Conservation (phyloP, 2,329 filamentous ascomycete species). For the Dissoconium aciculare region DNA sequence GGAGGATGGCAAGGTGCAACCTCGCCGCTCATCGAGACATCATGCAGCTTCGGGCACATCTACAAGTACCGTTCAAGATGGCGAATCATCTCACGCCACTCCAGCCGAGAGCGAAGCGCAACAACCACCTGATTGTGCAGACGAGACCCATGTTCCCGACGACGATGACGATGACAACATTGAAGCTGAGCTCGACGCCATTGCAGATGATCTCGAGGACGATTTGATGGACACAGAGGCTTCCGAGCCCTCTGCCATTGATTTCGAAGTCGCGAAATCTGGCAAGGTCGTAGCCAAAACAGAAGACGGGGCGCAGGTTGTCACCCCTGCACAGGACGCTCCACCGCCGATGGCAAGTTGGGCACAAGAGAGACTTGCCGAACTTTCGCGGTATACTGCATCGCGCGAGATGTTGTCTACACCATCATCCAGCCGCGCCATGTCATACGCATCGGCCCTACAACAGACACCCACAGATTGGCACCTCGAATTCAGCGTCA, state of each 20-base stretch:
- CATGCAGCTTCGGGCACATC: slow-evolving; percentile 18
- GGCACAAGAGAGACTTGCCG: slow-evolving; percentile 19
- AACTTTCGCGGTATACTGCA: slow-evolving; percentile 20
- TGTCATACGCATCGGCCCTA: slow-evolving; percentile 74
- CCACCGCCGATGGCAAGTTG: slow-evolving; percentile 22
- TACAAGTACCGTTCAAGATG: slow-evolving; percentile 1
- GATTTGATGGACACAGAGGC: slow-evolving; percentile 62
- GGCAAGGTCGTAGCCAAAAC: slow-evolving; percentile 83
- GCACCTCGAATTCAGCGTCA: slow-evolving; percentile 91
- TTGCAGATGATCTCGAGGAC: slow-evolving; percentile 82
- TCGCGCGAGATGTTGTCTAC: slow-evolving; percentile 26
- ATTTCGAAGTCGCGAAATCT: slow-evolving; percentile 71
- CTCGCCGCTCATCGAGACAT: slow-evolving; percentile 22
- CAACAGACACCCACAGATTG: slow-evolving; percentile 76
- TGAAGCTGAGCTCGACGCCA: slow-evolving; percentile 56
- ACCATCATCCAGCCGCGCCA: slow-evolving; percentile 40
- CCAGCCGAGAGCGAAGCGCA: slow-evolving; percentile 41
- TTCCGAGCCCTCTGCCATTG: slow-evolving; percentile 76
- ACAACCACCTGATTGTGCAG: slow-evolving; percentile 75
- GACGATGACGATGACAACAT: slow-evolving; percentile 42
- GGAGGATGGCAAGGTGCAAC: slow-evolving; percentile 12
- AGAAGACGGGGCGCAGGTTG: slow-evolving; percentile 76
- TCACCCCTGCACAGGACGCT: slow-evolving; percentile 53
- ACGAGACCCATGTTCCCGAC: slow-evolving; percentile 70
- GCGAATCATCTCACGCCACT: slow-evolving; percentile 21